Base-by-base conservation (phyloP, 2,329 filamentous ascomycete species). In the Aspergillus floridensis region DNA sequence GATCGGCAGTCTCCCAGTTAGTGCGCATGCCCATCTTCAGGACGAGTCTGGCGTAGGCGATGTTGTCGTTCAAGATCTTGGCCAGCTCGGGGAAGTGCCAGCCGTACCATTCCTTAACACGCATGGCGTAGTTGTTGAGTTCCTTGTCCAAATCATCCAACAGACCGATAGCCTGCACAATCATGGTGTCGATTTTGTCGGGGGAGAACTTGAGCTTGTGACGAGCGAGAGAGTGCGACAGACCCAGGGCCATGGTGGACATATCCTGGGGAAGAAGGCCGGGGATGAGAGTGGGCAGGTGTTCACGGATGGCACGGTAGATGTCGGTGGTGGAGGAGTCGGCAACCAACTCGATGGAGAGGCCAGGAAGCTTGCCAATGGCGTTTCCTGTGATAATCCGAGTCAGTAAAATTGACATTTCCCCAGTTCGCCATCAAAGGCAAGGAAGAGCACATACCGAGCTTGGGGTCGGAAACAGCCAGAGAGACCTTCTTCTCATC, bases 11-110 rank as follows among this genome's bases (percentile, higher is more conserved):
- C 64, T 87, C 82, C 62, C 89, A 89, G 73, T 92, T 92, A 66
- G 89, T 87, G 66, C 95, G 89, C 85, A 96, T 91, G 68, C 95
- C 95, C 82, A 96, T 91, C 65, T 88, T 86, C 53, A 96, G 80
- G 59, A 99, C 92, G 59, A 99, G 88, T 67, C 88, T 89, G 61
- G 93, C 88, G 76, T 96, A 99, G 65, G 93, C 93, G 63, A 96
- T 81, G 80, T 99, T 99, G 84, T 99, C 95, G 77, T 96, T 96
- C 68, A 97, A 84, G 73, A 98, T 96, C 80, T 93, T 93, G 73
- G 91, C 93, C 84, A 99, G 88, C 82, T 99, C 95, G 46, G 95
- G 95, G 82, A 98, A 99, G 80, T 98, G 95, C 95, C 95, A 99
- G 72, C 95, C 95, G 76, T 99, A 99, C 95, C 95, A 99, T 79